These are phyloP conservation scores for Silene latifolia DNA, from an alignment of 148 eudicot species.

Conservation along the genomic window DNA sequence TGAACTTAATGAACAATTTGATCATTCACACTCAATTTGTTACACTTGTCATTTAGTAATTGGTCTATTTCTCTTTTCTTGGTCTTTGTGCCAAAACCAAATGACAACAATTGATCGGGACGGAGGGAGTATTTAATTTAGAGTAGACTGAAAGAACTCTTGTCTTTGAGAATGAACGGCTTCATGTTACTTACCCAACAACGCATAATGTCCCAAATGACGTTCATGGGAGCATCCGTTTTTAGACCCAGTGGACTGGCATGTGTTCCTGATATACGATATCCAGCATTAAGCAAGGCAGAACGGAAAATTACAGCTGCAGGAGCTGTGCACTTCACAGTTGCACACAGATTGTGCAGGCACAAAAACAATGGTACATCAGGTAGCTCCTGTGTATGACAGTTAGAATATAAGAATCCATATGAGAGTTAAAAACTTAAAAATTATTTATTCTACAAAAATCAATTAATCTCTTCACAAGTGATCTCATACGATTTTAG, in stretches of 20 bases:
- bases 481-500: too few relatives aligned
- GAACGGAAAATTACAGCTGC: slow-evolving; percentile 88
- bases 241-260: slow-evolving; percentile 77
- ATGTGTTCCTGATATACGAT: slow-evolving; percentile 92
- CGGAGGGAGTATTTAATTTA: too few relatives aligned
- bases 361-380: slow-evolving; percentile 89
- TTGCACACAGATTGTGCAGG: slow-evolving; percentile 85
- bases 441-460: background rate
- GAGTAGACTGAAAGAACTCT: background rate
- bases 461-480: too few relatives aligned
- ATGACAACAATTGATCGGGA: too few relatives aligned
- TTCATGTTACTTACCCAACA: slow-evolving; percentile 64
- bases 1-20: too few relatives aligned
- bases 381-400: slow-evolving; percentile 69
- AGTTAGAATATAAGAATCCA: background rate
- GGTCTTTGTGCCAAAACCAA: too few relatives aligned
- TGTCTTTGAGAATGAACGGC: background rate
- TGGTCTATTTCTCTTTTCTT: too few relatives aligned
- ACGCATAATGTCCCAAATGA: slow-evolving; percentile 98
- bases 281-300: slow-evolving; percentile 94
- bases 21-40: too few relatives aligned
- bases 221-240: slow-evolving; percentile 97
- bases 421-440: background rate
- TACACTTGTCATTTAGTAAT: too few relatives aligned
- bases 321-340: slow-evolving; percentile 95